Evolutionary conservation across 805 yeast genomes (phyloP).

Genomic region (Yarrowia osloensis): DNA sequence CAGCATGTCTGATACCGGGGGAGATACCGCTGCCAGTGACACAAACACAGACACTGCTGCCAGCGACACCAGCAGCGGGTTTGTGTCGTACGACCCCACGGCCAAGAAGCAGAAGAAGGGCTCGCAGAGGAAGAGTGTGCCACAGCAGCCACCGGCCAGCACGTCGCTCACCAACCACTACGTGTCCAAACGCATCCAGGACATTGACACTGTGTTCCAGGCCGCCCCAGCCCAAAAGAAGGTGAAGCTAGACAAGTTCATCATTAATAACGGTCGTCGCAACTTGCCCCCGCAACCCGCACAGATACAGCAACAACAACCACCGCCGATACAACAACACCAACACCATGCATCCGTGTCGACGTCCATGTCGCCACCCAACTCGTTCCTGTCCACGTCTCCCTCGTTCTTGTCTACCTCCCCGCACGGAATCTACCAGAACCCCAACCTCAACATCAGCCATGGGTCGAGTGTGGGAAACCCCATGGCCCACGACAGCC

Average conservation of each 20-base stretch:
- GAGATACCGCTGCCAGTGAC: not conserved
- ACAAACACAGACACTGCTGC: not conserved
- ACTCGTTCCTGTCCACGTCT: not conserved
- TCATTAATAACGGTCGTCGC: conserved; percentile 14
- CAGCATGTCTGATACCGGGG: not conserved
- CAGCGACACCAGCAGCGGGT: not conserved
- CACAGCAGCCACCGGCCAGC: not conserved
- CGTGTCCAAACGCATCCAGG: conserved; percentile 29
- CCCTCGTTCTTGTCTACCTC: not conserved
- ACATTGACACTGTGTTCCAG: conserved; percentile 30
- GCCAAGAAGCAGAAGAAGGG: not conserved
- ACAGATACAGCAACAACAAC: not conserved
- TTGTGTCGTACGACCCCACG: conserved; percentile 1
- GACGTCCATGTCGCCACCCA: not conserved
- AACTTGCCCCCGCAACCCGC: not conserved
- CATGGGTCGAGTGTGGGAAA: not conserved
- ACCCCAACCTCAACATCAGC: not conserved
- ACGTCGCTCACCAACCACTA: conserved; percentile 28
- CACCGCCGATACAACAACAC: not conserved
- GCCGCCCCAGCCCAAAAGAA: conserved; percentile 36
- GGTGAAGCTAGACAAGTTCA: conserved; percentile 32
- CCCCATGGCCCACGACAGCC: not conserved
- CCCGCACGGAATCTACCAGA: conserved; percentile 12
- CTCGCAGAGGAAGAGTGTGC: not conserved
- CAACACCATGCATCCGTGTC: not conserved